Percentiles rank a stretch among this genome's conserved stretches.
Evolutionary conservation across 2,329 filamentous ascomycete species (phyloP).

Genomic region (Tympanopsis confertula): DNA sequence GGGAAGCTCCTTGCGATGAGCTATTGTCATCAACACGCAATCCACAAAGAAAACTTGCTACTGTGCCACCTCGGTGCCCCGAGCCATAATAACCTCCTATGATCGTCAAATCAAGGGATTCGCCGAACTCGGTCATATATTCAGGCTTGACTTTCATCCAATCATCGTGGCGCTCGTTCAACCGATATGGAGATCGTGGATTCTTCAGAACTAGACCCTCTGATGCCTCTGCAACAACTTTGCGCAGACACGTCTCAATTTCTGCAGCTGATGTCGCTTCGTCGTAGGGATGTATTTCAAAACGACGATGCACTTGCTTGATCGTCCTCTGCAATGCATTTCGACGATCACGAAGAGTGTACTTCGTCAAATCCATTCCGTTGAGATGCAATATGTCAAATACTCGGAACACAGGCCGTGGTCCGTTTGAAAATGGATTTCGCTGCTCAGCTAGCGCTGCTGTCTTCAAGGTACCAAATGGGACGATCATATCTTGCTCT

Average conservation of each 20-base stretch:
- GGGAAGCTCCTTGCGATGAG: conserved; percentile 26
- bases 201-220: conserved; percentile 93
- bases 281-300: conserved; percentile 71
- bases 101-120: conserved; percentile 79
- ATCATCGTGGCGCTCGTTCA: conserved; percentile 85
- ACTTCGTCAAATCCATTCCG: conserved; percentile 65
- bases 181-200: conserved; percentile 70
- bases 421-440: conserved; percentile 43
- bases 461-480: conserved; percentile 87
- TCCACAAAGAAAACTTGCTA: conserved; percentile 86
- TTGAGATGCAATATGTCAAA: conserved; percentile 92
- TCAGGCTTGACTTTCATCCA: conserved; percentile 99
- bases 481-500: conserved; percentile 68
- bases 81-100: conserved; percentile 89
- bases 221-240: conserved; percentile 74
- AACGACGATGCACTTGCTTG: conserved; percentile 57
- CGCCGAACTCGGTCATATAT: conserved; percentile 94
- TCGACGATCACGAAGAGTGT: conserved; percentile 71
- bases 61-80: conserved; percentile 67
- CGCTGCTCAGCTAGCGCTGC: conserved; percentile 68
- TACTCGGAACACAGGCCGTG: conserved; percentile 52
- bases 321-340: conserved; percentile 63
- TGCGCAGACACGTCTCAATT: conserved; percentile 69
- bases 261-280: conserved; percentile 55
- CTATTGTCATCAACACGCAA: conserved; percentile 64